A percentile compares a stretch with the other conserved stretches of the same genome.
Conservation (phyloP, 2,329 filamentous ascomycete species). For the Exophiala spinifera region DNA sequence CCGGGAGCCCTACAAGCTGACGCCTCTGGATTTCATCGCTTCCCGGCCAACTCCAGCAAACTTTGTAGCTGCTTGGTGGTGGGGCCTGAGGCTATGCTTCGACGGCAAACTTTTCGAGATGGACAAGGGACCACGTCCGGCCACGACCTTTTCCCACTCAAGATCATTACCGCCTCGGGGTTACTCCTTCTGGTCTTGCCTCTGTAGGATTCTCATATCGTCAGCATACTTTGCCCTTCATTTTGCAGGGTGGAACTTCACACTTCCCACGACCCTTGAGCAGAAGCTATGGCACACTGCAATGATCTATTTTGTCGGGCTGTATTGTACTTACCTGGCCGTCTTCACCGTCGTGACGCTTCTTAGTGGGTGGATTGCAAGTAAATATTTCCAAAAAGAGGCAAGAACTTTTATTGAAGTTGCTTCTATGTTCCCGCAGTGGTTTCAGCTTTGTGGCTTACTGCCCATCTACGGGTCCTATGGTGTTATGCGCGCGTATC, state of each 20-base stretch:
- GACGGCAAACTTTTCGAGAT: constrained; percentile 5
- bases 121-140: background rate
- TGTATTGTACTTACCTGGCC: background rate
- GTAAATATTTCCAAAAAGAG: background rate
- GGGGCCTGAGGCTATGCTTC: constrained; percentile 4
- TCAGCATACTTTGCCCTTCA: background rate
- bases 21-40: no score
- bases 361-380: background rate
- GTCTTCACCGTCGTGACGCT: background rate
- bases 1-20: no score
- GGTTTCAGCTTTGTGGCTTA: background rate
- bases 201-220: no score
- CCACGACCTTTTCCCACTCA: background rate
- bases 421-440: constrained; percentile 3
- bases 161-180: background rate
- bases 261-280: background rate
- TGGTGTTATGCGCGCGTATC: constrained; percentile 3
- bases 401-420: constrained; percentile 6
- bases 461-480: constrained; percentile 4
- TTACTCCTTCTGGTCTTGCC: no score
- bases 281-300: constrained; percentile 2
- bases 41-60: background rate
- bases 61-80: constrained; percentile 4
- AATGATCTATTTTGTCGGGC: background rate
- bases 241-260: constrained; percentile 8